A percentile compares a stretch with the other conserved stretches of the same genome.
Evolutionary conservation across 495 filamentous ascomycete genomes (phyloP).

Genomic region (Xylaria longipes): DNA sequence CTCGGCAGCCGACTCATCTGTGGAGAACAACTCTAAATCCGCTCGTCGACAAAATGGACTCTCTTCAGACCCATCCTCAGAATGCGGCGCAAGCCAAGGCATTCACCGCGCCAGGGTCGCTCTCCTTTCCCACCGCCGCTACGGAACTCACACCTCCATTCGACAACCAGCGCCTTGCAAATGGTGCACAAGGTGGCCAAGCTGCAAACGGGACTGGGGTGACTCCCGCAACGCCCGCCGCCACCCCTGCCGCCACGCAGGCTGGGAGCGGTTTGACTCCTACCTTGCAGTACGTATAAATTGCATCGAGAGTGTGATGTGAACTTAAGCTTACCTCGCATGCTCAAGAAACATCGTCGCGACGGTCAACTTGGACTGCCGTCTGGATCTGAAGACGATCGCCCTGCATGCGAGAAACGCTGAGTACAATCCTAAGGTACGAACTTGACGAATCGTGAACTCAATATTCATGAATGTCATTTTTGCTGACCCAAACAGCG

Average conservation of each 20-base stretch:
- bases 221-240: conserved; percentile 93
- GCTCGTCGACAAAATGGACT: conserved; percentile 68
- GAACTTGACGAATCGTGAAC: conserved; percentile 31
- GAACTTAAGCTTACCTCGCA: conserved; percentile 65
- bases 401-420: conserved; percentile 97
- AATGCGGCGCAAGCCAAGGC: conserved; percentile 89
- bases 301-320: conserved; percentile 32
- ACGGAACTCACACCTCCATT: conserved; percentile 78
- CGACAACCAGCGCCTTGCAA: conserved; percentile 53
- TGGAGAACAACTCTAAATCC: conserved; percentile 13
- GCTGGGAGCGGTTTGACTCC: conserved; percentile 92
- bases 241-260: conserved; percentile 80
- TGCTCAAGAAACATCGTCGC: conserved; percentile 97
- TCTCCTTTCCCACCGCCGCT: conserved; percentile 87
- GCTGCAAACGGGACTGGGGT: conserved; percentile 76
- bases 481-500: conserved; percentile 71
- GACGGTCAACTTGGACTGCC: conserved; percentile 98
- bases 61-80: conserved; percentile 85
- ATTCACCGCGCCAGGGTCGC: conserved; percentile 85
- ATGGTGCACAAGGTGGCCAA: conserved; percentile 60
- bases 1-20: conserved; percentile 16
- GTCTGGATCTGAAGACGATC: conserved; percentile 98
- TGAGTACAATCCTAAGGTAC: conserved; percentile 97
- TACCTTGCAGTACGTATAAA: conserved; percentile 94
- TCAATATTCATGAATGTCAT: conserved; percentile 46